Evolutionary conservation across 2,329 filamentous ascomycete genomes (phyloP), one percentile per base, ranked within the genome.

Genomic region (Nothophoma quercina): DNA sequence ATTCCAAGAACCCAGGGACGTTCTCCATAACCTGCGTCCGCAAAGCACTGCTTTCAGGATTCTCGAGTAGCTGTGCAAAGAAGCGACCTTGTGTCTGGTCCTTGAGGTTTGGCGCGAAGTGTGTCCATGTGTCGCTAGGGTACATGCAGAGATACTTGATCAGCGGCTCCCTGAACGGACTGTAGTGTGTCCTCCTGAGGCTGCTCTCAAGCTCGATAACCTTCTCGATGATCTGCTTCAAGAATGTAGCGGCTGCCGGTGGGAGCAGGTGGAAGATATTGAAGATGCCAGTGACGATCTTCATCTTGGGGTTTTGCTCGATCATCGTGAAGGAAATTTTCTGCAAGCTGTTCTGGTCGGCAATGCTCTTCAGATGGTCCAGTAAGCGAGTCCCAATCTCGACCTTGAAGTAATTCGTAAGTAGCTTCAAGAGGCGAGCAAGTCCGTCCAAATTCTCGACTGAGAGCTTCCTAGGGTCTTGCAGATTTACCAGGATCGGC

Each of bases 371-470:
- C 75, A 97, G 89, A 66, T 99, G 95, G 59, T 98, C 93, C 8
- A 99, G 81, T n/a, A 99, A 78, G 19, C 95, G 86, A 18, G 91
- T 85, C 6, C 95, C 96, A 46, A 99, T 99, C 71, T 99, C 95
- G 1, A 98, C 93, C 76, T 99, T 99, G 77, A 99, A 99, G 73
- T 99, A 99, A 54, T 95, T 98, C 0, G 93, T 99, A 15, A 99
- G 80, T 2, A 99, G 81, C 59, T 95, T 93, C 55, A 99, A 77
- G 1, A 99, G 81, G 30, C 93, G 87, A 15, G 93, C 93, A 25
- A 99, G 79, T 21, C 96, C 96, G 70, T 98, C 93, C 4, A 99
- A 80, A 2, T 93, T 93, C 64, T 93, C 89, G 0, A 93, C 90
- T 16, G 87, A 96, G 16, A 99, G 80, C 51, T 93, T 88, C 72